Conservation (phyloP, 495 filamentous ascomycete genomes). For the Margaritispora aquatica region DNA sequence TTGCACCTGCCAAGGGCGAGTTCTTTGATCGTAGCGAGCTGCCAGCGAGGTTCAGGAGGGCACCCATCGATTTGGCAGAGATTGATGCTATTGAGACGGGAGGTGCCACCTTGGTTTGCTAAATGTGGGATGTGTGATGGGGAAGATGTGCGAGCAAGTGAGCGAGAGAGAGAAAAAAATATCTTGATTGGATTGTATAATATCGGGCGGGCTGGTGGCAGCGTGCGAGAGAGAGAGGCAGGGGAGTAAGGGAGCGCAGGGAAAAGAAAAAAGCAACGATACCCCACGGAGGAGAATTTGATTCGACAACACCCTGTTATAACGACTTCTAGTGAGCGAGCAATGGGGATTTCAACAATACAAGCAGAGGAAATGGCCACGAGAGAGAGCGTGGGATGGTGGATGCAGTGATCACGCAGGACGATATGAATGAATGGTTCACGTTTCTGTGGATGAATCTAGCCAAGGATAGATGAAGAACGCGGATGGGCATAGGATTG, state of each 20-base stretch:
- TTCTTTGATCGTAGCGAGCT: constrained; percentile 88
- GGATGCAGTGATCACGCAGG: neutral
- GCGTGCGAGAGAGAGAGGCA: neutral
- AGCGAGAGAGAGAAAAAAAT: too few species aligned
- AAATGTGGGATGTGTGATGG: constrained; percentile 12
- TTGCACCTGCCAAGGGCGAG: constrained; percentile 64
- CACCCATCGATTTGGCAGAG: constrained; percentile 66
- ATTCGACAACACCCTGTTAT: neutral
- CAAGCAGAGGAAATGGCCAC: neutral
- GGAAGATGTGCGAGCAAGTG: neutral
- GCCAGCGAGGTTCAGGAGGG: constrained; percentile 72
- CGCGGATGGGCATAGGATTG: neutral
- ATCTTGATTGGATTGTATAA: too few species aligned
- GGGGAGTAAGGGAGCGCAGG: neutral
- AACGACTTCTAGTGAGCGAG: neutral
- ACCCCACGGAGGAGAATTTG: constrained; percentile 2
- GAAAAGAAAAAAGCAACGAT: constrained; percentile 6
- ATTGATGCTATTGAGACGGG: constrained; percentile 94
- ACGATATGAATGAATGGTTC: neutral
- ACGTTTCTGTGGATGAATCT: neutral
- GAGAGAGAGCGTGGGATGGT: too few species aligned
- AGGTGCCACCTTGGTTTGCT: constrained; percentile 62
- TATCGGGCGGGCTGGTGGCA: too few species aligned
- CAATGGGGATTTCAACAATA: neutral
- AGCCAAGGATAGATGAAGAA: neutral